These are phyloP conservation scores for Phaseolus coccineus DNA, from an alignment of 331 rosid genomes.

Conservation along the genomic window DNA sequence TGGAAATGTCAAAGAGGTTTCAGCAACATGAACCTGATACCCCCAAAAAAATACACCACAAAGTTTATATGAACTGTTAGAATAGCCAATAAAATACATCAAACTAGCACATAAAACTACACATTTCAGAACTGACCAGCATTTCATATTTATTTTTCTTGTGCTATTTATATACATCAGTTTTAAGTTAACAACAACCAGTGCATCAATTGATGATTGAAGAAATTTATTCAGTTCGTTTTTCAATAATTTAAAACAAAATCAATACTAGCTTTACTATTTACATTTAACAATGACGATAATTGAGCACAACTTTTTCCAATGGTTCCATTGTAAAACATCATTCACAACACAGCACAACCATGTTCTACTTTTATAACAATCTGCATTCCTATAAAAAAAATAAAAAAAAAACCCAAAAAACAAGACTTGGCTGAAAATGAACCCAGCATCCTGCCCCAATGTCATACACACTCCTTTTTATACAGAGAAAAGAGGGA, in stretches of 20 bases:
- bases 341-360: not conserved
- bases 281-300: not conserved
- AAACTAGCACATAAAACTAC: not conserved
- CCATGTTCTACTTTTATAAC: not conserved
- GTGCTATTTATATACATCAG: not conserved
- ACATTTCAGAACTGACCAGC: not conserved
- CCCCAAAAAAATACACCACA: constrained; percentile 8
- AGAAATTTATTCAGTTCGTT: not conserved
- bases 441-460: not conserved
- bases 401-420: no score
- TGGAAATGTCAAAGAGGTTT: constrained; percentile 16
- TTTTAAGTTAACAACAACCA: constrained; percentile 4
- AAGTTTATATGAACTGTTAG: constrained; percentile 12
- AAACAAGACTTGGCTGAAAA: not conserved
- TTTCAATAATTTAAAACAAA: not conserved
- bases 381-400: not conserved
- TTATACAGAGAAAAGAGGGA: no score
- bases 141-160: not conserved
- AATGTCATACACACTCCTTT: not conserved
- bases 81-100: not conserved
- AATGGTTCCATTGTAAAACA: not conserved
- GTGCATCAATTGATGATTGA: not conserved
- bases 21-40: constrained; percentile 44
- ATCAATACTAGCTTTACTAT: not conserved
- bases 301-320: not conserved